Evolutionary conservation across 2,329 filamentous ascomycete species (phyloP), one percentile per base, ranked within the genome.

Genomic region (Trichoderma simmonsii): DNA sequence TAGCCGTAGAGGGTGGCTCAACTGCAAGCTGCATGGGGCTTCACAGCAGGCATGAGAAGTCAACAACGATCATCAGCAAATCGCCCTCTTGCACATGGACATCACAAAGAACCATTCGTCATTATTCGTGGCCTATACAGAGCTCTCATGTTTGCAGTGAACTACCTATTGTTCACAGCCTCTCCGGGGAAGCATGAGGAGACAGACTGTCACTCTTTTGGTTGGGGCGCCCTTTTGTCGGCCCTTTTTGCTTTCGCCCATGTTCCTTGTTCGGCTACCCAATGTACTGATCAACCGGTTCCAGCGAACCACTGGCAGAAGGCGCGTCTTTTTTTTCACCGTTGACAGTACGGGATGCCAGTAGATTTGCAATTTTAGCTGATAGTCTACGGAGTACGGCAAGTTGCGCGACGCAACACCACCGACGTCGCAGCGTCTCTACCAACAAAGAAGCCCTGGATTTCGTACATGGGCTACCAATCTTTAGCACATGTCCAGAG

Each of bases 211-310:
- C 67, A 21, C 48, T 34, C 28, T n/a, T 39, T 9, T 56, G 64
- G 56, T 63, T 68, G 70, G 70, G 30, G 70, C 56, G 21, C 21
- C 30, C n/a, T 9, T 56, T 21, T 21, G 39, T 72, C 70, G 70
- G 70, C 63, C 70, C 70, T 67, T 72, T 67, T 72, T 18, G 24
- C 43, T 18, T 30, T 54, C 28, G 39, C 51, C 61, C 28, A 59
- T 70, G 68, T 34, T 61, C 57, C 39, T 48, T 70, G 66, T 9
- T 62, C n/a, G 39, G 57, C n/a, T 48, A 51, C 34, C 14, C 57
- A 32, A 36, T 34, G 28, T 60, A 3, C 28, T 39, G 39, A 51
- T 62, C 57, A 70, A 60, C 34, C n/a, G 18, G 39, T 48, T 5
- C 36, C 36, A 51, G 65, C 34, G 26, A 28, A 54, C 14, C 15